Conservation (phyloP, 2,329 filamentous ascomycete species). For the Aspergillus terreus region DNA sequence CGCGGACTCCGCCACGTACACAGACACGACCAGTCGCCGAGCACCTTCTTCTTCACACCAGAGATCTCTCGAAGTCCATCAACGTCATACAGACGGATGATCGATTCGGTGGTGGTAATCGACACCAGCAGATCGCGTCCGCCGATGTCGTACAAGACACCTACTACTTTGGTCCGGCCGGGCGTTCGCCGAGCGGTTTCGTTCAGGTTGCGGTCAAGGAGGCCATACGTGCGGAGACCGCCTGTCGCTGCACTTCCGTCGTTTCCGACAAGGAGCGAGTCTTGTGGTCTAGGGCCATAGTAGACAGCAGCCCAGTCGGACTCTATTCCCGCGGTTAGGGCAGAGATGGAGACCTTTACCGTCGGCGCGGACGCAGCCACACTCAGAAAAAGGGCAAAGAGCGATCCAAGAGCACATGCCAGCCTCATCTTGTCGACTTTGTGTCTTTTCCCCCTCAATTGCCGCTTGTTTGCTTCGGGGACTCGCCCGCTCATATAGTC, state of each 20-base stretch:
- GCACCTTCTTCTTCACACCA: constrained; percentile 1
- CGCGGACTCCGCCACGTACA: constrained; percentile 5
- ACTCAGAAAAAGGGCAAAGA: neutral
- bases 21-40: constrained; percentile 6
- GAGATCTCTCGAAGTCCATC: constrained; percentile 1
- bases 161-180: constrained; percentile 5
- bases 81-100: constrained; percentile 2
- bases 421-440: neutral
- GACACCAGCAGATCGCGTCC: constrained; percentile 1
- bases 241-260: constrained; percentile 6
- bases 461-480: neutral
- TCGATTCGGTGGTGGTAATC: neutral
- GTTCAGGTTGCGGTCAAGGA: neutral
- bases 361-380: neutral
- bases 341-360: neutral
- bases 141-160: constrained; percentile 1
- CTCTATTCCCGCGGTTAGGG: neutral
- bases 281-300: neutral
- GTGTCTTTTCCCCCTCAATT: neutral
- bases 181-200: neutral
- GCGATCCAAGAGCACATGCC: neutral
- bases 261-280: constrained; percentile 3
- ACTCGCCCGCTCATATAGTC: neutral
- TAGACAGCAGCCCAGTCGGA: constrained; percentile 3
- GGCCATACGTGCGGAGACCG: neutral